Base-by-base conservation (phyloP, 2,329 filamentous ascomycete genomes). In the Phoma sp. region DNA sequence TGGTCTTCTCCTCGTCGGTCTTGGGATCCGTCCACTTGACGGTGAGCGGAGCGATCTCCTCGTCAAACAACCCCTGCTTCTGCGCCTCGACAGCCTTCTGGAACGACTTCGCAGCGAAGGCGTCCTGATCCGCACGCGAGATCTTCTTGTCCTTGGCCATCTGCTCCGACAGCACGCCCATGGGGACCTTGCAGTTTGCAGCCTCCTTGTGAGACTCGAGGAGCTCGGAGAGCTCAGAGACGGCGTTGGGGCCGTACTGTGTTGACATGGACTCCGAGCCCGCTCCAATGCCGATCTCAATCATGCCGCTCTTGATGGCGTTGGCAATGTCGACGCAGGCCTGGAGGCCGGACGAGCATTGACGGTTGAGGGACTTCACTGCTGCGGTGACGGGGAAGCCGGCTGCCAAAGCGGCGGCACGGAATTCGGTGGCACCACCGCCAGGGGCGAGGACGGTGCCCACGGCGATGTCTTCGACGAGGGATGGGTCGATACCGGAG, bases 201-300 rank as follows among this genome's bases (percentile, higher is more conserved):
- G 93, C 85, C 73, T 95, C 89, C 61, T 86, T 83, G 81, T 93
- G 84, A 67, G 81, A 84, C 72, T 97, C 90, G 60, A 98, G 86
- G 47, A 91, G 84, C 44, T 96, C 91, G 27, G 90, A 95, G 83
- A 98, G 97, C 78, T 98, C 95, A 58, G 88, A 86, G 13, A 98
- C 93, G 58, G 95, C 95, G 39, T 81, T 82, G 23, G 93, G 93
- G 30, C 93, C 95, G 75, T 98, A 98, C 72, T 97, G 90, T 53
- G 83, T 83, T 70, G 86, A 90, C 95, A 99, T 99, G 82, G 90
- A 95, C 86, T 99, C 95, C 23, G 96, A 92, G 70, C 95, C 95
- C 18, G 93, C 93, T 64, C 93, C 95, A 65, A 98, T 86, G 66
- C 95, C 95, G 59, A 98, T 79, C 64, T 98, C 93, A 71, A 98